These are phyloP conservation scores for Remersonia thermophila DNA, from an alignment of 2,329 filamentous ascomycete genomes.

Conservation along the genomic window DNA sequence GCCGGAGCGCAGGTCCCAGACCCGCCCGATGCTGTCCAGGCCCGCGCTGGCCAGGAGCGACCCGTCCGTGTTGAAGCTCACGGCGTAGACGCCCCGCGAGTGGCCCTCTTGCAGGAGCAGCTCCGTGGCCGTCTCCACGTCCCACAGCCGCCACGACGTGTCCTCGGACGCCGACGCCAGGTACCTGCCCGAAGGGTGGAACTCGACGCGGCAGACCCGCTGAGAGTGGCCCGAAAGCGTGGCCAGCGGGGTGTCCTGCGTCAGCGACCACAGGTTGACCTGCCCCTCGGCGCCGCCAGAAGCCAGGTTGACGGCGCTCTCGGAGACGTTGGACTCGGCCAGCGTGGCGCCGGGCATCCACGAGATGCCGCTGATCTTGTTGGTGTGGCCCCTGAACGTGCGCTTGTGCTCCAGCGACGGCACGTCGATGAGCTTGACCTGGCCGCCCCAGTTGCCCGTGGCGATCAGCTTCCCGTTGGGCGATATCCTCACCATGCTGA, in stretches of 20 bases:
- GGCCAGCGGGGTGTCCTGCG: constrained; percentile 70
- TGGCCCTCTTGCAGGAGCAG: constrained; percentile 87
- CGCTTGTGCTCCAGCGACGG: constrained; percentile 68
- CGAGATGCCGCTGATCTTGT: constrained; percentile 77
- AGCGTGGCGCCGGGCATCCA: constrained; percentile 82
- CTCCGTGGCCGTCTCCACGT: constrained; percentile 74
- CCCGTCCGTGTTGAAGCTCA: constrained; percentile 84
- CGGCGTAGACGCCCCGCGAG: constrained; percentile 80
- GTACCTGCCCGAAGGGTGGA: constrained; percentile 83
- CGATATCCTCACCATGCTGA: constrained; percentile 85
- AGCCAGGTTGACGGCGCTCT: constrained; percentile 68
- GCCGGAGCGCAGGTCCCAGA: constrained; percentile 90
- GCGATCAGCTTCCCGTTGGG: constrained; percentile 75
- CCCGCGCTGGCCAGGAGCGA: constrained; percentile 86
- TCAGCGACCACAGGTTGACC: constrained; percentile 81
- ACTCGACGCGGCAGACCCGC: constrained; percentile 83
- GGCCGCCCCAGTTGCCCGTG: constrained; percentile 85
- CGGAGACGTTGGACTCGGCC: constrained; percentile 55
- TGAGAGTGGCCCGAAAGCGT: constrained; percentile 75
- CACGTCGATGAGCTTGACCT: constrained; percentile 73
- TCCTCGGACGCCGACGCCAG: constrained; percentile 90
- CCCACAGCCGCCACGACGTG: constrained; percentile 94
- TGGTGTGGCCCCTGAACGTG: constrained; percentile 70
- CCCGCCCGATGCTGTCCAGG: constrained; percentile 82
- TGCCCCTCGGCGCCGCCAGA: constrained; percentile 82